phyloP scores from a whole-genome alignment of 2,329 filamentous ascomycete species.

The Aspergillus proliferans region DNA sequence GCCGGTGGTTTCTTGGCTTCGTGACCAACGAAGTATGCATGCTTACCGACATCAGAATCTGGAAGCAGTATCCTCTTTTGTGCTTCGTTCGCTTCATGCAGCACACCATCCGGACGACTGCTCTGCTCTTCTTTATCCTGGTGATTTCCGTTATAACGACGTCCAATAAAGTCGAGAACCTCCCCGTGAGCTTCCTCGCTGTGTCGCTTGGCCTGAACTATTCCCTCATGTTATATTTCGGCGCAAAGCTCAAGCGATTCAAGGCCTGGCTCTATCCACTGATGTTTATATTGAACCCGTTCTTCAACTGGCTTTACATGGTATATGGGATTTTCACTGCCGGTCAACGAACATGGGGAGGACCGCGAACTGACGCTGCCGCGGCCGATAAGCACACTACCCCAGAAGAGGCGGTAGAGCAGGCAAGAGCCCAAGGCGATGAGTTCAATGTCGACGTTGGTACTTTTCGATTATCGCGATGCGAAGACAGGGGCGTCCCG shows the following conservation, averaged over 20 bases:
- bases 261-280: conserved; percentile 93
- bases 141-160: conserved; percentile 79
- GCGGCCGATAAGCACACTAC: conserved; percentile 69
- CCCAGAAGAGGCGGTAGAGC: conserved; percentile 74
- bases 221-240: conserved; percentile 94
- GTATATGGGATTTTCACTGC: conserved; percentile 94
- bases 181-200: conserved; percentile 89
- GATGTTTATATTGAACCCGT: conserved; percentile 93
- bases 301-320: conserved; percentile 99
- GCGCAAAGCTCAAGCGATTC: conserved; percentile 74
- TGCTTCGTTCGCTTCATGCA: conserved; percentile 86
- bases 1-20: conserved; percentile 94
- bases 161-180: conserved; percentile 66
- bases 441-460: conserved; percentile 86
- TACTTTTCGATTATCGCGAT: conserved; percentile 57
- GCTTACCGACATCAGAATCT: conserved; percentile 88
- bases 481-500: conserved; percentile 45
- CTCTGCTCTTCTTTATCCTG: conserved; percentile 90
- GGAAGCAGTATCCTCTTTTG: conserved; percentile 83
- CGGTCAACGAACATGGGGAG: conserved; percentile 91
- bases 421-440: conserved; percentile 71
- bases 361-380: conserved; percentile 82
- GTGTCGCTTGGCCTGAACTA: conserved; percentile 91
- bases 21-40: conserved; percentile 98
- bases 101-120: conserved; percentile 92